Base-by-base conservation (phyloP, 2,329 filamentous ascomycete genomes). In the Clarireedia sp. region DNA sequence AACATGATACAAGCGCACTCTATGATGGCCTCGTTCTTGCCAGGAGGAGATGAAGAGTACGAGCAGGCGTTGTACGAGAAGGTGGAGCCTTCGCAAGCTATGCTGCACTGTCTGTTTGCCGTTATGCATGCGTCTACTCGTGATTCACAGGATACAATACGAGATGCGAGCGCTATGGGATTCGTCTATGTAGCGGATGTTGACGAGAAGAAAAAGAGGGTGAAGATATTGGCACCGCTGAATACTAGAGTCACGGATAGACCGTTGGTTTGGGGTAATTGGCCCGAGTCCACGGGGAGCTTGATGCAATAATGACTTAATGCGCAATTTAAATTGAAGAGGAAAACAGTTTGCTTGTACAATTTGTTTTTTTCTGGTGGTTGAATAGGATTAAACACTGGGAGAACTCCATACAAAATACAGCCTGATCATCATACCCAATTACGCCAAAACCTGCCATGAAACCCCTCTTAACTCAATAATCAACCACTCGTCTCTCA, bases 121-220 rank as follows among this genome's bases (percentile, higher is more conserved):
- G 85, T 99, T 52, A 90, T 95, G 71, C 84, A 90, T 67, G 90
- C 87, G 46, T 78, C 81, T 2, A 72, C 81, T 0, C 83, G 80
- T 47, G 90, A 94, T 58, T 74, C 80, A 0, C 79, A 86, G 6
- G 83, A 89, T 48, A 79, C 82, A 1, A 84, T 97, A 45, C 81
- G 89, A 12, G 86, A 91, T 63, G 84, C 90, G 7, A 87, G 86
- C 55, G 85, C 97, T 29, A 87, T 95, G 79, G 94, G 94, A 0
- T 99, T 95, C 67, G 80, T 96, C 29, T 96, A 96, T 66, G 87
- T 97, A 16, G 86, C 89, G 0, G 89, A 96, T 59, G 89, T 97
- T 3, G 91, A 99, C 66, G 87, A 89, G 67, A 85, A 87, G 63
- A 87, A 87, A 70, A 83, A 83, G 62, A 87, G 88, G 69, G 77